These are phyloP conservation scores for Mortierella antarctica DNA, from an alignment of 192 early-diverging fungal species.

Conservation along the genomic window DNA sequence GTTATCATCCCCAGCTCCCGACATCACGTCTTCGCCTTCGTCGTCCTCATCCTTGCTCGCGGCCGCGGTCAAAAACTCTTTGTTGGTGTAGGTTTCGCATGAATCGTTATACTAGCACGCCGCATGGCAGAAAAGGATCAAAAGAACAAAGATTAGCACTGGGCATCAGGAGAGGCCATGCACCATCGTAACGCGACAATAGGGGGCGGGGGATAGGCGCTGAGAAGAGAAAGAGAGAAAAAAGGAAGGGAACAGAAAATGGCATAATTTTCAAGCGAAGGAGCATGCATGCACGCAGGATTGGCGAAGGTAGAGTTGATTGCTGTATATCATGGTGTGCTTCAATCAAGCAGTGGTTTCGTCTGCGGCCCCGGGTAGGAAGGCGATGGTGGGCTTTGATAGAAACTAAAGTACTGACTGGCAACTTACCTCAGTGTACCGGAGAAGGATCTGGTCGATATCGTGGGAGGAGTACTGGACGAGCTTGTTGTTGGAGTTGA, in stretches of 20 bases:
- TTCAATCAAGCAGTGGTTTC: not conserved
- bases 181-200: too few species aligned
- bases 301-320: too few species aligned
- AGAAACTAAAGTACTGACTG: too few species aligned
- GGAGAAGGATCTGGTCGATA: constrained; percentile 92
- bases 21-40: constrained; percentile 36
- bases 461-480: constrained; percentile 94
- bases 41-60: constrained; percentile 44
- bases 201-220: not conserved
- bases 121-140: not conserved
- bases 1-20: constrained; percentile 38
- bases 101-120: constrained; percentile 45
- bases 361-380: not conserved
- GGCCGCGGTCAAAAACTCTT: constrained; percentile 39
- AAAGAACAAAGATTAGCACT: not conserved
- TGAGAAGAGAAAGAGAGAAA: not conserved
- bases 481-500: constrained; percentile 92
- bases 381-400: not conserved
- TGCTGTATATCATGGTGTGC: too few species aligned
- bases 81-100: constrained; percentile 52
- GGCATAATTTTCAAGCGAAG: too few species aligned
- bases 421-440: constrained; percentile 78
- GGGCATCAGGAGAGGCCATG: not conserved
- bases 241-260: not conserved
- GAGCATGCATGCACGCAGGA: not conserved